Evolutionary conservation across 2,329 filamentous ascomycete genomes (phyloP), one percentile per base, ranked within the genome.

Genomic region (Cladosporium sp.): DNA sequence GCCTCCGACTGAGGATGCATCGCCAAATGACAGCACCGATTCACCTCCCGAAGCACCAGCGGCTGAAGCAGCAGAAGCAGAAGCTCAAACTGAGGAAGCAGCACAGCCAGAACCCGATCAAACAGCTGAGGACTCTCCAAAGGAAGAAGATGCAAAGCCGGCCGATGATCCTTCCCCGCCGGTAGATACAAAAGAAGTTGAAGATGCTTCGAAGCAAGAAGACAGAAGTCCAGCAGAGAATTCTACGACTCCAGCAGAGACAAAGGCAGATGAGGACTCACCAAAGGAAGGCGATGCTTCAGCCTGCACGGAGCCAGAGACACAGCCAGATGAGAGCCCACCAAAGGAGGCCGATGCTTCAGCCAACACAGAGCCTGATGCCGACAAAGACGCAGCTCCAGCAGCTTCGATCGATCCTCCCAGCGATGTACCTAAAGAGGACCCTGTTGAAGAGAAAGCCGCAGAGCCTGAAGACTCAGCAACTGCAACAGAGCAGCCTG

Each of bases 341-440:
- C 5, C 38, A n/a, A 40, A n/a, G 38, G 38, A 12, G 14, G 38
- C 38, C 3, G 17, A 47, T 30, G 7, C 15, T 36, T 12, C 47
- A 14, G 17, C 28, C 36, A 28, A 11, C 15, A 5, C 17, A 12
- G 47, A 37, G 12, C n/a, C 52, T 1, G 63, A 62, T 8, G n/a
- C 51, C n/a, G 47, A 62, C 12, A 62, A 63, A 22, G 40, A 25
- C 25, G 30, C 54, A 25, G 25, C 30, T n/a, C 37, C 54, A 47
- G 54, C n/a, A 19, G 11, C 22, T 30, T 14, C 43, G 11, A 20
- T 19, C 5, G 50, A 40, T 17, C 15, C 50, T 12, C 30, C 15
- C 5, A 36, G 22, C 22, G 37, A 52, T 36, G 36, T 36, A 30
- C 14, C 58, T 42, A 49, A 54, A 6, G 49, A 54, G 2, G 56